These are phyloP conservation scores for Sporisorium sorghi DNA, from an alignment of 1,284 basidiomycete genomes.

Conservation along the genomic window DNA sequence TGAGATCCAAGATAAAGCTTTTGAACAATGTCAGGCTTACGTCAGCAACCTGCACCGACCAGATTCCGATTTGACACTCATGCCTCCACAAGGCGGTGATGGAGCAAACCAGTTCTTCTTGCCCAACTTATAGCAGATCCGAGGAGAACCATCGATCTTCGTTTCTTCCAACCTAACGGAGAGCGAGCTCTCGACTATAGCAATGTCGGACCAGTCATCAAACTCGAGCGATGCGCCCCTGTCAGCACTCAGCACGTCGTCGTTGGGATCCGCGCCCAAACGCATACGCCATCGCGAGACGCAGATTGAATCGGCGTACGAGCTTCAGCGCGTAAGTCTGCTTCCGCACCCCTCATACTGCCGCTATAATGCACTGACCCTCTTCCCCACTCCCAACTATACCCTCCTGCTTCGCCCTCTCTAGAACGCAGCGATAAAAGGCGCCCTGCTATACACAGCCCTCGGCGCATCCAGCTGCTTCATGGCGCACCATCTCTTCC, in stretches of 20 bases:
- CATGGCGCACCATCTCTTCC: slow-evolving; percentile 61
- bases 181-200: not conserved
- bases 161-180: not conserved
- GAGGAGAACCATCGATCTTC: no score
- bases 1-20: slow-evolving; percentile 12
- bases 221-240: slow-evolving; percentile 24
- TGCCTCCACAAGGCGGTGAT: not conserved
- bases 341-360: no score
- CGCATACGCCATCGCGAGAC: slow-evolving; percentile 56
- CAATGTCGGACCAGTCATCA: slow-evolving; percentile 19
- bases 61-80: no score
- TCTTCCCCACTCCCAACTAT: not conserved
- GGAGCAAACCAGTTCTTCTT: no score
- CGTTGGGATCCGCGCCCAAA: slow-evolving; percentile 41
- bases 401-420: not conserved
- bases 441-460: slow-evolving; percentile 50
- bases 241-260: slow-evolving; percentile 31
- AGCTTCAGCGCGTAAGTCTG: slow-evolving; percentile 55
- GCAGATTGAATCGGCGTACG: slow-evolving; percentile 60
- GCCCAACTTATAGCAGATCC: no score
- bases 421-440: slow-evolving; percentile 59
- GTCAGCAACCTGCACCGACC: no score
- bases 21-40: no score
- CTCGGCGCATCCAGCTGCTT: slow-evolving; percentile 54
- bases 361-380: no score